Conservation (phyloP, 1,284 basidiomycete species). For the Microbotryum lychnidis-dioicae region DNA sequence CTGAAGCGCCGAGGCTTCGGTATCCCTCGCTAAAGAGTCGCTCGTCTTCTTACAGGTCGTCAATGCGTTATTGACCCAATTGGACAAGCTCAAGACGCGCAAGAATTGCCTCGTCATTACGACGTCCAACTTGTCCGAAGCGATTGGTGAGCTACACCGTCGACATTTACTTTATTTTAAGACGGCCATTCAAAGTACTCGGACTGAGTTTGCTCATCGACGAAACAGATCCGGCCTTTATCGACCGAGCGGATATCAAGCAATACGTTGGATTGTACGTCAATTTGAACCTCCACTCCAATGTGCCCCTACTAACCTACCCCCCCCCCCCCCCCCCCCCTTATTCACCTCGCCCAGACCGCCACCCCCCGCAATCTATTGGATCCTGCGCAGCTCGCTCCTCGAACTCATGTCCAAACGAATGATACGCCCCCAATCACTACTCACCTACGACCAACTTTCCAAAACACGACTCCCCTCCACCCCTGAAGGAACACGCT, state of each 20-base stretch:
- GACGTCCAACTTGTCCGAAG: conserved; percentile 88
- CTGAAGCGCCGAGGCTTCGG: too few relatives aligned
- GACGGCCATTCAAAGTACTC: background rate
- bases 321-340: background rate
- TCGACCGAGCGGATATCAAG: conserved; percentile 93
- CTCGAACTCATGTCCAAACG: conserved; percentile 66
- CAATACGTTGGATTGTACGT: conserved; percentile 53
- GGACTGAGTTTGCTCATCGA: background rate
- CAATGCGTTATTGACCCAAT: conserved; percentile 90
- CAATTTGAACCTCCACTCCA: background rate
- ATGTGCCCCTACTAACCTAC: background rate
- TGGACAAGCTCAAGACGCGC: conserved; percentile 86
- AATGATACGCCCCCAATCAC: conserved; percentile 47
- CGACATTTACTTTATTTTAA: too few relatives aligned
- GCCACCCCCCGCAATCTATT: conserved; percentile 69
- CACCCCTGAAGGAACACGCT: conserved; percentile 40
- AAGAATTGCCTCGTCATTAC: conserved; percentile 95
- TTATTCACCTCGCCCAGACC: background rate
- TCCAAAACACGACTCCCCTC: background rate
- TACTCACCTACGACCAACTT: background rate
- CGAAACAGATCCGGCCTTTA: conserved; percentile 74
- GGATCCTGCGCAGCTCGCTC: conserved; percentile 79
- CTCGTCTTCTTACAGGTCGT: conserved; percentile 59
- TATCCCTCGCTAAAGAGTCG: background rate
- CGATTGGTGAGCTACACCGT: conserved; percentile 60